Base-by-base conservation (phyloP, 164 flowering plant species). In the Dillenia turbinata region DNA sequence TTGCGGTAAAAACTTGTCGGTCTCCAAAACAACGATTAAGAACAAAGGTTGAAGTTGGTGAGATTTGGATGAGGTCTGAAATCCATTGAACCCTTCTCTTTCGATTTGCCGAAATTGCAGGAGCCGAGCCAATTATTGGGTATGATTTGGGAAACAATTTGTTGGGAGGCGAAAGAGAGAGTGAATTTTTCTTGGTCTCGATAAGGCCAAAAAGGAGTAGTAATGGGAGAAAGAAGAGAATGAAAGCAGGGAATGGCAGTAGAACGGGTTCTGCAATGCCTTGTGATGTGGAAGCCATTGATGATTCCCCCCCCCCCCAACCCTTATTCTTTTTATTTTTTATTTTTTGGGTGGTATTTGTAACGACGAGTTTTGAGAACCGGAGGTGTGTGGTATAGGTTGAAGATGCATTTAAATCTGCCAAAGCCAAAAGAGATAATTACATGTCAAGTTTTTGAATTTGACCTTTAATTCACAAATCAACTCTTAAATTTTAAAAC, bases 41-140 rank as follows among this genome's bases (percentile, higher is more conserved):
- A 54, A 61, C 52, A 62, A 75, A 75, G 26, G 86, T 83, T 16
- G 71, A 55, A 5, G 76, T 26, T 7, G 86, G 86, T 5, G 83
- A 76, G 22, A 53, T 16, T 1, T 15, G 9, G 9, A 79, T 26
- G 19, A 78, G 13, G 3, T 73, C 71, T 5, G 83, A 16, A 2
- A 64, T 19, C 84, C 84, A 83, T 40, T 60, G 66, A 10, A 64
- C n/a, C 0, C 56, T 53, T 9, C 65, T 68, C 14, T 63, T 6
- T 1, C 57, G 54, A 63, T 80, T 72, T 0, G 55, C 59, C 17
- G 7, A 50, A 19, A 69, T 9, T 12, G 72, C 71, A 2, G 73
- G n/a, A 15, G 12, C 57, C 12, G 70, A 63, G 14, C 84, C 86
- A 5, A 82, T 61, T 7, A 82, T 1, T 0, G 81, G 84, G 73